A percentile compares a stretch with the other conserved stretches of the same genome.
Evolutionary conservation across 768 basidiomycete species (phyloP).

Genomic region (Galerina sulciceps): DNA sequence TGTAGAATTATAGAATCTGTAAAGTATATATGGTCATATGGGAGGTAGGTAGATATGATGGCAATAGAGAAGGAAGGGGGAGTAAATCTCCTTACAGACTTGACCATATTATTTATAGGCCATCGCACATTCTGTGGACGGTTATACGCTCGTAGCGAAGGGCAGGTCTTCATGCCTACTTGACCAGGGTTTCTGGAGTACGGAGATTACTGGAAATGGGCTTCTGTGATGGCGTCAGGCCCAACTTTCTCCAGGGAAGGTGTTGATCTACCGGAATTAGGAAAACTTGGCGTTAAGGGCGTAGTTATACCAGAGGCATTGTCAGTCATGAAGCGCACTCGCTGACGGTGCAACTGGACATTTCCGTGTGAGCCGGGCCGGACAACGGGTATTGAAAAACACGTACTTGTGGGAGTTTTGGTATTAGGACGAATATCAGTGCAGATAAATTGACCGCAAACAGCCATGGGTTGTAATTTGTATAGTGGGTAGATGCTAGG

Average conservation of each 20-base stretch:
- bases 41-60: constrained; percentile 29
- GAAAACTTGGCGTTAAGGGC: constrained; percentile 62
- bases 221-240: constrained; percentile 48
- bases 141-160: constrained; percentile 7
- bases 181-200: neutral
- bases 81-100: constrained; percentile 23
- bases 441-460: constrained; percentile 91
- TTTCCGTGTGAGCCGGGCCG: constrained; percentile 4
- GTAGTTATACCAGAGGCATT: constrained; percentile 69
- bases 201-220: constrained; percentile 41
- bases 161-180: constrained; percentile 4
- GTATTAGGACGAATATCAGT: constrained; percentile 80
- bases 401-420: constrained; percentile 92
- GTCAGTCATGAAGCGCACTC: constrained; percentile 76
- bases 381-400: neutral
- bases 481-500: constrained; percentile 97
- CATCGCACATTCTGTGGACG: constrained; percentile 19
- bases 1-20: constrained; percentile 33
- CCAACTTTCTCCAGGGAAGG: constrained; percentile 35
- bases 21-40: constrained; percentile 34
- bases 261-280: constrained; percentile 54
- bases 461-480: constrained; percentile 92
- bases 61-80: constrained; percentile 18
- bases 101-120: constrained; percentile 37
- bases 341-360: constrained; percentile 76